These are phyloP conservation scores for Saxophila tyrrhenica DNA, from an alignment of 495 filamentous ascomycete genomes.

Conservation along the genomic window DNA sequence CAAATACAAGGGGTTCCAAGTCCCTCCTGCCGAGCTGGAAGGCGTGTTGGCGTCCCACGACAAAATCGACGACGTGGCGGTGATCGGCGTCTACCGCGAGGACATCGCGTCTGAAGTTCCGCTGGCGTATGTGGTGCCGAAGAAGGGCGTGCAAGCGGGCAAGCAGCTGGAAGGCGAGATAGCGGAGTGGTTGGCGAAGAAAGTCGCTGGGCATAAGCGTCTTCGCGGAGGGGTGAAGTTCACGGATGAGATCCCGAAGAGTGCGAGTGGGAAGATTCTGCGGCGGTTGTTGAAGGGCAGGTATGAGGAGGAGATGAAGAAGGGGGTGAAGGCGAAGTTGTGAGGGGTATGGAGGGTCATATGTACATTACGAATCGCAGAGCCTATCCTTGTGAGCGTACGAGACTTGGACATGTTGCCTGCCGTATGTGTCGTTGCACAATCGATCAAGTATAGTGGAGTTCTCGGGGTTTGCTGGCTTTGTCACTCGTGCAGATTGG, in stretches of 20 bases:
- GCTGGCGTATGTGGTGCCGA: slow-evolving; percentile 29
- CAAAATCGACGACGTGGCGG: slow-evolving; percentile 29
- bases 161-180: slow-evolving; percentile 26
- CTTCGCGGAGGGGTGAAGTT: slow-evolving; percentile 24
- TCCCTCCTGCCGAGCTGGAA: slow-evolving; percentile 32
- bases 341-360: too few species aligned
- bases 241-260: slow-evolving; percentile 23
- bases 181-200: slow-evolving; percentile 23
- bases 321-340: slow-evolving; percentile 20
- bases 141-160: slow-evolving; percentile 15
- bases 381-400: too few species aligned
- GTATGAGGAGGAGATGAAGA: slow-evolving; percentile 17
- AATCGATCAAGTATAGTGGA: too few species aligned
- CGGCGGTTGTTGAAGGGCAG: slow-evolving; percentile 21
- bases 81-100: slow-evolving; percentile 30
- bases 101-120: slow-evolving; percentile 32
- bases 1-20: slow-evolving; percentile 42
- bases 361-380: too few species aligned
- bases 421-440: too few species aligned
- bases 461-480: too few species aligned
- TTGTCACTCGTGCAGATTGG: too few species aligned
- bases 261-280: slow-evolving; percentile 24
- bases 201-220: slow-evolving; percentile 29
- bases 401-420: too few species aligned
- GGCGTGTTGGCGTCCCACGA: slow-evolving; percentile 25